Evolutionary conservation across 2,329 filamentous ascomycete species (phyloP).

Genomic region (Elsinoe fawcettii): DNA sequence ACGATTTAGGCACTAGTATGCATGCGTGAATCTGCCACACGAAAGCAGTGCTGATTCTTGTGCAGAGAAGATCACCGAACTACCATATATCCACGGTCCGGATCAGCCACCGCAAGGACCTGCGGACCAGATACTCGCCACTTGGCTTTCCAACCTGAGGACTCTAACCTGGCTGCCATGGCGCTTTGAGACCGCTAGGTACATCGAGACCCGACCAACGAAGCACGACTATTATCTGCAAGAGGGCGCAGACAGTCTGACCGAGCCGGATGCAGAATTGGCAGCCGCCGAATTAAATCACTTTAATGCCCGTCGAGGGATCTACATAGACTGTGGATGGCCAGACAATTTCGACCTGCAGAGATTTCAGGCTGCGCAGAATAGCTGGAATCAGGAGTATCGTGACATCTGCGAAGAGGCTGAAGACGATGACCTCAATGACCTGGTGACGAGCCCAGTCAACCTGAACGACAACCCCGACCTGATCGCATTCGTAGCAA

Average conservation of each 20-base stretch:
- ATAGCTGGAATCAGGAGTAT: constrained; percentile 3
- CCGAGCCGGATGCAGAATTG: constrained; percentile 5
- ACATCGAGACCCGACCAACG: constrained; percentile 1
- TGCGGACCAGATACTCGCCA: constrained; percentile 6
- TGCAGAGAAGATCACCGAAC: constrained; percentile 4
- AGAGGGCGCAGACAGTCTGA: constrained; percentile 8
- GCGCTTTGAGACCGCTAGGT: constrained; percentile 5
- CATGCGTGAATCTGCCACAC: background rate
- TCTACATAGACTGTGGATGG: constrained; percentile 4
- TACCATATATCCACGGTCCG: constrained; percentile 2
- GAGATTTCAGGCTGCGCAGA: background rate
- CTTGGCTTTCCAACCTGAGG: constrained; percentile 6
- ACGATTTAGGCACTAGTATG: constrained; percentile 7
- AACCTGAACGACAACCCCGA: constrained; percentile 2
- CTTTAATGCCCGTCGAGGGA: constrained; percentile 1
- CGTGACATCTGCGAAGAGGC: constrained; percentile 2
- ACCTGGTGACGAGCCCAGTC: background rate
- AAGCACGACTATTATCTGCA: constrained; percentile 3
- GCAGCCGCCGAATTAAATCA: background rate
- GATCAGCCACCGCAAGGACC: constrained; percentile 5
- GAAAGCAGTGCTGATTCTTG: constrained; percentile 5
- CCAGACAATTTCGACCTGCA: background rate
- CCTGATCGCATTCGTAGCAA: constrained; percentile 1
- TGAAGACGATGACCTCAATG: constrained; percentile 3
- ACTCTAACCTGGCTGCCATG: constrained; percentile 5